Evolutionary conservation across 2,329 filamentous ascomycete genomes (phyloP), one percentile per base, ranked within the genome.

Genomic region (Botrytis tulipae): DNA sequence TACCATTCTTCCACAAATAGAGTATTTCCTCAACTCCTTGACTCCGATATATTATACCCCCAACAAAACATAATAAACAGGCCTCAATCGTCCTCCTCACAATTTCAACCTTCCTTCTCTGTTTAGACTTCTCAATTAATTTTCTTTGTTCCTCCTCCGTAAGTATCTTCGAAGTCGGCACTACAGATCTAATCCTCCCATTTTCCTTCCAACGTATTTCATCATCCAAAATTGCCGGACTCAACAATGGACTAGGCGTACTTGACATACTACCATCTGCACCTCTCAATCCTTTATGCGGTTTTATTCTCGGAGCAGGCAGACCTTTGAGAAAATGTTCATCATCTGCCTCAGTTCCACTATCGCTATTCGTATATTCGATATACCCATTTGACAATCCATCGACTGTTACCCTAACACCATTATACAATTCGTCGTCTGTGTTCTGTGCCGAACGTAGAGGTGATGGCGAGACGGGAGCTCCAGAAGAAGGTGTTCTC

Each of bases 291-390:
- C 94, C 95, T 83, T 97, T 98, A 80, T 92, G 91, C 46, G 89
- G 86, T 75, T 90, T 88, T 14, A 87, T 78, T n/a, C 87, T 91
- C 3, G 95, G 93, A 4, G 95, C 93, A 1, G 95, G 95, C 35
- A 98, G 84, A 0, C 94, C 92, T 81, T 92, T 96, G 73, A 97
- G 85, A 77, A 95, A 91, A 76, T 95, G 92, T 82, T 98, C 95
- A 83, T 98, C 95, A 79, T 98, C 95, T 57, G 95, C 95, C 81
- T 98, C 95, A 29, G 95, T 97, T 37, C 95, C 95, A 81, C 94
- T 97, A 78, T 97, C 95, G 82, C 93, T 97, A 18, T 88, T 89
- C 2, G 90, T 87, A 1, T 87, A 75, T 73, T 79, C 77, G 74
- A 77, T 66, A 74, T 78, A 75, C 72, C 76, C 75, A 29, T 73